Percentiles rank a stretch among this genome's conserved stretches.
Conservation (phyloP, 2,329 filamentous ascomycete species). For the Aureobasidium sp. region DNA sequence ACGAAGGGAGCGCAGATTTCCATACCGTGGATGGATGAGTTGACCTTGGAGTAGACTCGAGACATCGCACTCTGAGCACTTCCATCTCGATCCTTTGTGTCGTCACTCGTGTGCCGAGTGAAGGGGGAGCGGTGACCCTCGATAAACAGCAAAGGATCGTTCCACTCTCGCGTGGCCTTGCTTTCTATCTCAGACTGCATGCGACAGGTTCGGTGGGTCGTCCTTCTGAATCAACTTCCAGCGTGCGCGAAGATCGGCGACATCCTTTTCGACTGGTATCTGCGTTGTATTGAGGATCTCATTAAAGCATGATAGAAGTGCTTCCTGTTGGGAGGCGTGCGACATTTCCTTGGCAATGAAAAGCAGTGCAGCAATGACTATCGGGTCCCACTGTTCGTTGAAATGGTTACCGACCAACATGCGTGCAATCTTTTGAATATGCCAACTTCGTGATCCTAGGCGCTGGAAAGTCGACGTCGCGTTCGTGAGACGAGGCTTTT, state of each 20-base stretch:
- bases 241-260: not conserved
- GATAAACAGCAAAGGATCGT: not conserved
- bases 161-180: no score
- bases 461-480: not conserved
- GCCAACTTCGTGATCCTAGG: not conserved
- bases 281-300: not conserved
- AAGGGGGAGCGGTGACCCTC: not conserved
- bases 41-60: not conserved
- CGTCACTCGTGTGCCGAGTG: not conserved
- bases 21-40: not conserved
- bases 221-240: not conserved
- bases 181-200: not conserved
- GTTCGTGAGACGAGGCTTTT: not conserved
- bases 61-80: not conserved
- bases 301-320: not conserved
- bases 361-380: not conserved
- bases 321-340: not conserved
- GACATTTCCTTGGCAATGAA: not conserved
- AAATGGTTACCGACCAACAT: constrained; percentile 2
- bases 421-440: not conserved
- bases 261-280: not conserved
- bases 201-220: not conserved
- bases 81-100: not conserved
- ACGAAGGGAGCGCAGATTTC: not conserved
- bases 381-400: not conserved